These are phyloP conservation scores for Botrytis porri DNA, from an alignment of 2,329 filamentous ascomycete species.

Conservation along the genomic window DNA sequence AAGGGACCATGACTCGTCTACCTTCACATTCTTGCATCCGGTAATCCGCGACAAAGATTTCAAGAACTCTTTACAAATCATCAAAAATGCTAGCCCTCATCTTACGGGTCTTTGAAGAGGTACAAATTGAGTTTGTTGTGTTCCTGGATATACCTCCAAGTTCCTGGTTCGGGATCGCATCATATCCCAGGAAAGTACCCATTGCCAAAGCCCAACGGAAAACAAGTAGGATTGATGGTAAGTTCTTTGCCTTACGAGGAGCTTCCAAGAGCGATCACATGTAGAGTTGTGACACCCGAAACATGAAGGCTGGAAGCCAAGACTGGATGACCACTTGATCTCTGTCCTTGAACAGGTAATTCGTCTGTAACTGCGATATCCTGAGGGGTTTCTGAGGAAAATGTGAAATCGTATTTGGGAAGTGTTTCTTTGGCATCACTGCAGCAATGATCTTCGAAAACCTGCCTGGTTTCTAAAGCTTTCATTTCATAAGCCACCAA, in stretches of 20 bases:
- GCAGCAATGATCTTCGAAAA: neutral
- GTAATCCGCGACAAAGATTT: too few species aligned
- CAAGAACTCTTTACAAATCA: neutral
- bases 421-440: neutral
- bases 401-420: too few species aligned
- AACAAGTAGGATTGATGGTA: neutral
- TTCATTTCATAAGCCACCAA: neutral
- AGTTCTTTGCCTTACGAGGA: too few species aligned
- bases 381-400: too few species aligned
- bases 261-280: neutral
- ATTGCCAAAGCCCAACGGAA: neutral
- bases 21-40: too few species aligned
- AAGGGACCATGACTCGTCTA: neutral
- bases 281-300: neutral
- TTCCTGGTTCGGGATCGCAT: neutral
- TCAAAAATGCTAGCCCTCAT: neutral
- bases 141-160: neutral
- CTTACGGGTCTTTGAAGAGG: neutral
- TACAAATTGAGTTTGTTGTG: too few species aligned
- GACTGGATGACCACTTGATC: neutral
- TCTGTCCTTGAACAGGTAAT: too few species aligned
- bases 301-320: neutral
- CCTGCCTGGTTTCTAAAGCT: accelerated
- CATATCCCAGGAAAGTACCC: neutral
- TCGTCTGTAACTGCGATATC: too few species aligned